A percentile compares a stretch with the other conserved stretches of the same genome.
Evolutionary conservation across 1,139 yeast genomes (phyloP).

Genomic region (Hansenula lynferdii): DNA sequence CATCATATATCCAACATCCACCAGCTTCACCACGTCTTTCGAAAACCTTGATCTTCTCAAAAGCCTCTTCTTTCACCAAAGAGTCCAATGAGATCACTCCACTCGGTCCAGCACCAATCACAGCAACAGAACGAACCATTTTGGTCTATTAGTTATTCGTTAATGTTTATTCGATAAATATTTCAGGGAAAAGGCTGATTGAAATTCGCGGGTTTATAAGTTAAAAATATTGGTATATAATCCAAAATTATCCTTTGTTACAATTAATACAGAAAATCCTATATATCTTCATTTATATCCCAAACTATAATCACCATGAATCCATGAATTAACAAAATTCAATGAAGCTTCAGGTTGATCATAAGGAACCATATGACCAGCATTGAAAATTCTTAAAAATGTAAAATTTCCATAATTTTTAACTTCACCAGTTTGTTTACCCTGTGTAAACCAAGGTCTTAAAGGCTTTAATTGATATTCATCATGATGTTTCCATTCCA

Average conservation of each 20-base stretch:
- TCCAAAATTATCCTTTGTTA: no score
- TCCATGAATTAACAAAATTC: conserved; percentile 74
- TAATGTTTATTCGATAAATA: no score
- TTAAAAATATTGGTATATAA: no score
- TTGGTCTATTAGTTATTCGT: no score
- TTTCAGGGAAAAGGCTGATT: no score
- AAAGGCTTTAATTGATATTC: conserved; percentile 33
- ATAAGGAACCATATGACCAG: conserved; percentile 71
- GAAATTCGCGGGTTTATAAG: no score
- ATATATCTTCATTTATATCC: conserved; percentile 8
- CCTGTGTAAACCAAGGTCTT: conserved; percentile 36
- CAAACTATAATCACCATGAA: conserved; percentile 38
- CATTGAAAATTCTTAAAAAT: conserved; percentile 53
- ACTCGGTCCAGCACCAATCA: conserved; percentile 27
- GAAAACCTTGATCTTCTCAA: conserved; percentile 26
- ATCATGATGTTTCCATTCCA: conserved; percentile 56
- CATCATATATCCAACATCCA: conserved; percentile 1
- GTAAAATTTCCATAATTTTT: conserved; percentile 49
- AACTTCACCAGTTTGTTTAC: conserved; percentile 47
- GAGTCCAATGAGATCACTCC: conserved; percentile 14
- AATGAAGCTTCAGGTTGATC: conserved; percentile 68
- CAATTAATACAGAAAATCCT: no score
- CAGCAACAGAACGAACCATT: conserved; percentile 17
- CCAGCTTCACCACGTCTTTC: conserved; percentile 18
- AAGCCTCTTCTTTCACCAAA: conserved; percentile 14